Percentiles rank a stretch among this genome's conserved stretches.
phyloP scores from a whole-genome alignment of 768 basidiomycete genomes.

The Solioccasus polychromus region DNA sequence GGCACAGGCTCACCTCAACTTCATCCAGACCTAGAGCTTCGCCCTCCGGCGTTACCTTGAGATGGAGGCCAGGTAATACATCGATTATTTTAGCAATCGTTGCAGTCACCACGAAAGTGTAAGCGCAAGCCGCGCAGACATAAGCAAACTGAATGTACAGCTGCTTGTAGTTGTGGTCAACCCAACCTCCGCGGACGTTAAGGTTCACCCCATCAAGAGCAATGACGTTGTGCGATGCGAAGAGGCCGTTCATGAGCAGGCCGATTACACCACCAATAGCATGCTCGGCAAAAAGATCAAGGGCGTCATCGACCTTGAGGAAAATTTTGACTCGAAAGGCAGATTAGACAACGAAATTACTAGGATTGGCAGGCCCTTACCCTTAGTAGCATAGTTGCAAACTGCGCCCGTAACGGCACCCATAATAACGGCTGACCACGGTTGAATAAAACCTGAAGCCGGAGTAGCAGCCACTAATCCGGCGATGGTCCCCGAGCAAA shows the following conservation, averaged over 20 bases:
- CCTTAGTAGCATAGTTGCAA: conserved; percentile 83
- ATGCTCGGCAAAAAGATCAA: conserved; percentile 92
- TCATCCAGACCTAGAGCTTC: conserved; percentile 69
- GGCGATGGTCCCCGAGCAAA: conserved; percentile 86
- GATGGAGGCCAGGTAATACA: conserved; percentile 53
- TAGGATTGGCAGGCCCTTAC: conserved; percentile 37
- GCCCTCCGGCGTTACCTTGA: conserved; percentile 52
- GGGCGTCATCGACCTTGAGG: conserved; percentile 77
- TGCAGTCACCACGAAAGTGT: conserved; percentile 62
- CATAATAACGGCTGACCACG: conserved; percentile 74
- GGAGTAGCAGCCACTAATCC: conserved; percentile 90
- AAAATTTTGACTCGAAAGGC: conserved; percentile 57
- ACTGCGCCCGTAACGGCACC: conserved; percentile 69
- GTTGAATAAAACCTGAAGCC: conserved; percentile 75
- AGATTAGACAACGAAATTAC: conserved; percentile 10
- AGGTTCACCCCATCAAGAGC: conserved; percentile 65
- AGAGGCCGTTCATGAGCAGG: conserved; percentile 68
- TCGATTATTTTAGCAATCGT: conserved; percentile 56
- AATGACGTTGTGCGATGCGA: conserved; percentile 64
- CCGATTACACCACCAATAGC: conserved; percentile 83
- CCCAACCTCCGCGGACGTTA: conserved; percentile 58
- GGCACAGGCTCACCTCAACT: conserved; percentile 49
- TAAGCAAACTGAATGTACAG: conserved; percentile 76
- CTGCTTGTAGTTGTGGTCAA: conserved; percentile 76
- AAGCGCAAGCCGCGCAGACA: conserved; percentile 53